A percentile compares a stretch with the other conserved stretches of the same genome.
phyloP scores from a whole-genome alignment of 768 basidiomycete genomes.

The Mycena filopes region DNA sequence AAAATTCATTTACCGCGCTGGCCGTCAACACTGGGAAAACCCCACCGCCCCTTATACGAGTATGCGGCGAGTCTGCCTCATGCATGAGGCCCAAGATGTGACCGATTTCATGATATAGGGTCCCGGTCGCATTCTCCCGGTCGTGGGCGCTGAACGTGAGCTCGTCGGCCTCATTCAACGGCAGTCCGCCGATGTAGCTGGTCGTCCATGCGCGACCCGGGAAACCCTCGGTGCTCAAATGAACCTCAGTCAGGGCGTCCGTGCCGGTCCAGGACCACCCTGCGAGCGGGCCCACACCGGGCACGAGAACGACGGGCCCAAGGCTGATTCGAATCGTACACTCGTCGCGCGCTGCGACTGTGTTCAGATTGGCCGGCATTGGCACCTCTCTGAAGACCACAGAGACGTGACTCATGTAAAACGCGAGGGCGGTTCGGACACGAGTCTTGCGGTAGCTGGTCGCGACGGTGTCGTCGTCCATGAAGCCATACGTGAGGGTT shows the following conservation, averaged over 20 bases:
- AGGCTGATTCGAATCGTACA: neutral
- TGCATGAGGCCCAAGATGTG: neutral
- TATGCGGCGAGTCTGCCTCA: neutral
- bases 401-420: neutral
- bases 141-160: neutral
- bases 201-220: neutral
- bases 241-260: neutral
- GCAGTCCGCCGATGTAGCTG: neutral
- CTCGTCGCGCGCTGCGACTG: neutral
- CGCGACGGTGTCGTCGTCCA: neutral
- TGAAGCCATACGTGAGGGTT: conserved; percentile 1
- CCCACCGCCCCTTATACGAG: neutral
- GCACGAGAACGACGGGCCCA: no score
- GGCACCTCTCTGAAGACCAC: neutral
- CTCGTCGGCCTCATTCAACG: conserved; percentile 3
- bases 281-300: no score
- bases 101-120: conserved; percentile 16
- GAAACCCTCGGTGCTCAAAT: neutral
- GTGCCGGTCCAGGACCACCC: conserved; percentile 1
- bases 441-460: neutral
- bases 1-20: neutral
- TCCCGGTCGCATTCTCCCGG: neutral
- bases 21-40: neutral
- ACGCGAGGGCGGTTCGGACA: neutral
- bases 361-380: neutral